A percentile compares a stretch with the other conserved stretches of the same genome.
These are phyloP conservation scores for Mucor mucedo DNA, from an alignment of 371 early-diverging fungal genomes.

Conservation along the genomic window DNA sequence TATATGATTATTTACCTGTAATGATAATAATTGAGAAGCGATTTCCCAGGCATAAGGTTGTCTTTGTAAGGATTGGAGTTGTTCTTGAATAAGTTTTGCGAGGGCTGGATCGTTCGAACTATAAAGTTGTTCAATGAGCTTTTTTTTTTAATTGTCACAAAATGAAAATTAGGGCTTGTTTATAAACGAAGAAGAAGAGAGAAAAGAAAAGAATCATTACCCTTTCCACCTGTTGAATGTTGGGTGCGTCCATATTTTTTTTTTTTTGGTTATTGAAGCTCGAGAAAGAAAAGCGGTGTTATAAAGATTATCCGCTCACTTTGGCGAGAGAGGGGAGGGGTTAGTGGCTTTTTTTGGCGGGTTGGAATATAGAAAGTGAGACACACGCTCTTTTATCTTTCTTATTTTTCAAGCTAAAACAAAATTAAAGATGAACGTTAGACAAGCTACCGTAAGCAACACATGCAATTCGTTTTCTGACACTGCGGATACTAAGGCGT, in stretches of 20 bases:
- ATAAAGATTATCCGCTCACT: neutral
- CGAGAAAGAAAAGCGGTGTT: slow-evolving; percentile 7
- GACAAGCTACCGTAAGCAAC: slow-evolving; percentile 66
- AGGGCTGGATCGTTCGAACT: slow-evolving; percentile 43
- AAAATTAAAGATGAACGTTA: slow-evolving; percentile 57
- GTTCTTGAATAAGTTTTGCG: slow-evolving; percentile 67
- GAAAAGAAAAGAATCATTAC: slow-evolving; percentile 5
- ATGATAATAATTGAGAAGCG: slow-evolving; percentile 66
- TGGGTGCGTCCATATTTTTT: slow-evolving; percentile 13
- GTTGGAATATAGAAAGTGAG: neutral
- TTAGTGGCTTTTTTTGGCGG: slow-evolving; percentile 2
- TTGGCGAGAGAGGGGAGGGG: too few relatives aligned
- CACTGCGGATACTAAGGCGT: too few relatives aligned
- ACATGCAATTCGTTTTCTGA: neutral
- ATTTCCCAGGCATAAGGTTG: slow-evolving; percentile 78
- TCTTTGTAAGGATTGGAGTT: slow-evolving; percentile 72
- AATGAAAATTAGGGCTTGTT: neutral
- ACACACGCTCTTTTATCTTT: neutral
- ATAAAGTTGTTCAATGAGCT: slow-evolving; percentile 54
- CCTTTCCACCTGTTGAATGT: slow-evolving; percentile 21
- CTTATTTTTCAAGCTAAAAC: slow-evolving; percentile 11
- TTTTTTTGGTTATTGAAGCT: neutral
- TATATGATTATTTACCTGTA: slow-evolving; percentile 40
- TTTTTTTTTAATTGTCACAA: neutral
- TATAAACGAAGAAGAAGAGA: too few relatives aligned